Evolutionary conservation across 129 eudicot species (phyloP).

Genomic region (Centella asiatica): DNA sequence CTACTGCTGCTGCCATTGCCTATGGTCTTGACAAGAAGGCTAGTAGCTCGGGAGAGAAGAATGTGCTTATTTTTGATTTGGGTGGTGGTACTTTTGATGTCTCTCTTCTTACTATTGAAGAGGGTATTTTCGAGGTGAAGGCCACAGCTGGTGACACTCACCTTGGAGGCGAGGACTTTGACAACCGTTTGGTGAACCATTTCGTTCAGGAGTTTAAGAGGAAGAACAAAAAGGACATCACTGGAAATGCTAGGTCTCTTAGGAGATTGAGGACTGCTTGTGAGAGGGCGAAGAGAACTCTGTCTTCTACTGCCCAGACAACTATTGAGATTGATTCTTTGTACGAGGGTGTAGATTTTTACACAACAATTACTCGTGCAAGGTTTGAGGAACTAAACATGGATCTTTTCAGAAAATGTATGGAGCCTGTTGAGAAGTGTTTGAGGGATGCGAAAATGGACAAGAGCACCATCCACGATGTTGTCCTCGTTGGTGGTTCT

Average conservation of each 20-base stretch:
- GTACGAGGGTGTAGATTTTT: slow-evolving; percentile 40
- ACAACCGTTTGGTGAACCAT: slow-evolving; percentile 33
- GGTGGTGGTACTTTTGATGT: slow-evolving; percentile 40
- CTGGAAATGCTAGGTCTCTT: slow-evolving; percentile 30
- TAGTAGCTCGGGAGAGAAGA: slow-evolving; percentile 28
- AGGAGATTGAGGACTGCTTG: slow-evolving; percentile 50
- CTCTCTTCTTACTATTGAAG: slow-evolving; percentile 29
- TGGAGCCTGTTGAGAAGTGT: slow-evolving; percentile 50
- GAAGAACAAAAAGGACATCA: slow-evolving; percentile 34
- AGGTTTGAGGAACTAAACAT: slow-evolving; percentile 40
- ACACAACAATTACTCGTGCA: slow-evolving; percentile 33
- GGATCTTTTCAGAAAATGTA: slow-evolving; percentile 43
- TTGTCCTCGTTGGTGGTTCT: slow-evolving; percentile 48
- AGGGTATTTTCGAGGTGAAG: slow-evolving; percentile 29
- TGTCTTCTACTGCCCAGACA: slow-evolving; percentile 34
- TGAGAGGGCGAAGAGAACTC: slow-evolving; percentile 42
- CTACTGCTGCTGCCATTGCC: slow-evolving; percentile 49
- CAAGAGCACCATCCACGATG: slow-evolving; percentile 35
- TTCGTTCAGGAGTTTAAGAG: slow-evolving; percentile 38
- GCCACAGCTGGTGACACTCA: slow-evolving; percentile 35
- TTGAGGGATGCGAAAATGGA: slow-evolving; percentile 37
- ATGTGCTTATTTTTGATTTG: slow-evolving; percentile 40
- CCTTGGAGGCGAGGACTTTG: slow-evolving; percentile 46
- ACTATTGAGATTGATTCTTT: slow-evolving; percentile 41
- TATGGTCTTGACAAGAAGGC: slow-evolving; percentile 49